Evolutionary conservation across 495 filamentous ascomycete species (phyloP).

Genomic region (Lophiotrema nucula): DNA sequence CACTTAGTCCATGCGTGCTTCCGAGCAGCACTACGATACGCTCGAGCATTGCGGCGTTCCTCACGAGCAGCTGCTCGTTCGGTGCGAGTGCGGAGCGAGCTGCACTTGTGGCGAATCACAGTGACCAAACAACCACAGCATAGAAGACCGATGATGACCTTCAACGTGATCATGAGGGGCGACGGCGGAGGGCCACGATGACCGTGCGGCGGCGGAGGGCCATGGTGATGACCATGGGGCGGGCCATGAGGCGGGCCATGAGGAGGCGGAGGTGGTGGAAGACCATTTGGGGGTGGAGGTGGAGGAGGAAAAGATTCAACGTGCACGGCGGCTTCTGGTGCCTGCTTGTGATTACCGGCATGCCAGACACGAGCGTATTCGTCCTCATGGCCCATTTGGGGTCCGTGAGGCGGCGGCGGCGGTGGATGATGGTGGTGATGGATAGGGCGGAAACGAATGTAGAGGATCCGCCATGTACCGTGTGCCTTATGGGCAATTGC

Average conservation of each 20-base stretch:
- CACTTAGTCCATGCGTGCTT: constrained; percentile 34
- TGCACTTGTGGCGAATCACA: constrained; percentile 36
- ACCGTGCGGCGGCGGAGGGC: neutral
- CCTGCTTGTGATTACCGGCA: constrained; percentile 13
- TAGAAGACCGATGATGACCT: constrained; percentile 23
- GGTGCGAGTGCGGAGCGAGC: constrained; percentile 32
- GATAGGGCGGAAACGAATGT: constrained; percentile 17
- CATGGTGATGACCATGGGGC: constrained; percentile 15
- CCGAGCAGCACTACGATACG: constrained; percentile 39
- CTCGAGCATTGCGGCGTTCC: constrained; percentile 38
- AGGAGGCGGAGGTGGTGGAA: neutral
- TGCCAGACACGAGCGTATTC: constrained; percentile 18
- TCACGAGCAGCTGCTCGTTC: constrained; percentile 41
- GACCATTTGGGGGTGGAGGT: constrained; percentile 3
- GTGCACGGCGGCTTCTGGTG: constrained; percentile 2
- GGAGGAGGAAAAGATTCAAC: neutral
- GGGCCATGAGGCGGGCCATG: constrained; percentile 1
- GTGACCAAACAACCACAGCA: constrained; percentile 31
- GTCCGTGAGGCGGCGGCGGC: too few relatives aligned
- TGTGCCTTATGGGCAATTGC: constrained; percentile 32
- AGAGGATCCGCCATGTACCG: constrained; percentile 29
- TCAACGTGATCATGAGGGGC: constrained; percentile 11
- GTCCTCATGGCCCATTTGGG: constrained; percentile 20
- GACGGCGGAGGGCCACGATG: too few relatives aligned
- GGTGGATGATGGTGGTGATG: constrained; percentile 14